A percentile compares a stretch with the other conserved stretches of the same genome.
phyloP scores from a whole-genome alignment of 139 green algal genomes.

The Medakamo hakoo region DNA sequence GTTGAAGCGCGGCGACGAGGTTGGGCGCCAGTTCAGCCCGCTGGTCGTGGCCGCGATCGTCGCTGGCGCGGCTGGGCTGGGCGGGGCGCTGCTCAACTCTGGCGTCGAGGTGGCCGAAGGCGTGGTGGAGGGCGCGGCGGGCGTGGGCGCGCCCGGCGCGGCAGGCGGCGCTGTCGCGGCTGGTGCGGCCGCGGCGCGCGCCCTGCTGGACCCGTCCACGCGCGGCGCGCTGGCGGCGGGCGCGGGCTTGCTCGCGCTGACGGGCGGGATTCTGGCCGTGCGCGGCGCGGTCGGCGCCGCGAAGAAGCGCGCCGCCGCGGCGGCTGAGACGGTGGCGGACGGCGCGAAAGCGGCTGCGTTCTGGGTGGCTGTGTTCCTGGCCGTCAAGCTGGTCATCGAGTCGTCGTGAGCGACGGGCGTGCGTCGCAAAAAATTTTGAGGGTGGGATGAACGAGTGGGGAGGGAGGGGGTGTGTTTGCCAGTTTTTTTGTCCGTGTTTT shows the following conservation, averaged over 20 bases:
- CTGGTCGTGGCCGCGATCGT: slow-evolving; percentile 37
- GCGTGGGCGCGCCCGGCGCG: neutral
- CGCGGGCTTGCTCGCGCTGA: slow-evolving; percentile 10
- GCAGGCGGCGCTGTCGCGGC: neutral
- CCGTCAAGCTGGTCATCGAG: slow-evolving; percentile 28
- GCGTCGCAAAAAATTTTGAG: too few relatives aligned
- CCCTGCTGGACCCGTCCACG: slow-evolving; percentile 28
- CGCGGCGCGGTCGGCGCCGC: slow-evolving; percentile 8
- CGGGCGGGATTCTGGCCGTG: slow-evolving; percentile 17
- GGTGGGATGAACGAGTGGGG: too few relatives aligned
- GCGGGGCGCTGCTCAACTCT: slow-evolving; percentile 38
- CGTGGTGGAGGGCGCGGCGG: slow-evolving; percentile 2
- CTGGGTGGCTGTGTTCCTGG: slow-evolving; percentile 36
- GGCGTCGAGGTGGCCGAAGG: slow-evolving; percentile 27
- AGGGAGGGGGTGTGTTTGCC: too few relatives aligned
- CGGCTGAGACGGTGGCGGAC: slow-evolving; percentile 11
- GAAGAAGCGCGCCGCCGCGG: slow-evolving; percentile 8
- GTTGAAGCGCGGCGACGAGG: slow-evolving; percentile 7
- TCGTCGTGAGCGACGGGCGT: slow-evolving; percentile 2
- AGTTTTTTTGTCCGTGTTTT: too few relatives aligned
- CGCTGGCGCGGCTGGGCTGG: slow-evolving; percentile 21
- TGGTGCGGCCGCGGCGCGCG: slow-evolving; percentile 1
- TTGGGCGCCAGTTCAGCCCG: slow-evolving; percentile 20
- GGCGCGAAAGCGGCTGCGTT: slow-evolving; percentile 31
- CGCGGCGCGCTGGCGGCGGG: slow-evolving; percentile 21